Evolutionary conservation across 2,329 filamentous ascomycete species (phyloP).

Genomic region (Penicillium polonicum): DNA sequence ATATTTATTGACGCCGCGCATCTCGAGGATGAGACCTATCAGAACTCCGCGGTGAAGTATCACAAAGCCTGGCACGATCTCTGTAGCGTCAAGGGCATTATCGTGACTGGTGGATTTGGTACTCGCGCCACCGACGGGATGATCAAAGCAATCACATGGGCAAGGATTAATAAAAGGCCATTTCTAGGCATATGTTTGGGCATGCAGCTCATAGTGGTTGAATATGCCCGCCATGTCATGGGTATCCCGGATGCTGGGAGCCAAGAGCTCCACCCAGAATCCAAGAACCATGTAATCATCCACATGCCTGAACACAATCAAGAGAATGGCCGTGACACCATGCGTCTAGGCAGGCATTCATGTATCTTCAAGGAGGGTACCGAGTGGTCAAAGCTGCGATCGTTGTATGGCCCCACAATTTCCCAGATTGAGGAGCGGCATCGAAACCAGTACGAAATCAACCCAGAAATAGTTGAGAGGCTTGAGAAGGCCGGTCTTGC

Average conservation of each 20-base stretch:
- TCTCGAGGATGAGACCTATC: slow-evolving; percentile 66
- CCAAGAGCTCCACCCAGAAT: slow-evolving; percentile 55
- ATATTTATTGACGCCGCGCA: slow-evolving; percentile 82
- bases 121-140: slow-evolving; percentile 82
- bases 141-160: slow-evolving; percentile 83
- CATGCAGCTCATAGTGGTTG: slow-evolving; percentile 90
- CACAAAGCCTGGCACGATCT: slow-evolving; percentile 84
- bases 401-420: slow-evolving; percentile 62
- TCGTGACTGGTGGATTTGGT: slow-evolving; percentile 73
- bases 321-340: slow-evolving; percentile 64
- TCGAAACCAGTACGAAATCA: slow-evolving; percentile 87
- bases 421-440: slow-evolving; percentile 68
- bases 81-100: slow-evolving; percentile 60
- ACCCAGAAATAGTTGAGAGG: slow-evolving; percentile 70
- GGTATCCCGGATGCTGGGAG: slow-evolving; percentile 59
- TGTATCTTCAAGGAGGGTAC: slow-evolving; percentile 72
- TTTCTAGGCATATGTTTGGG: slow-evolving; percentile 90
- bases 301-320: slow-evolving; percentile 89
- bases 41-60: slow-evolving; percentile 67
- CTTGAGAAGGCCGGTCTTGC: slow-evolving; percentile 68
- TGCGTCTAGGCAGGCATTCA: slow-evolving; percentile 75
- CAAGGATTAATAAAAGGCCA: slow-evolving; percentile 74
- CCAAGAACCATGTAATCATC: slow-evolving; percentile 71
- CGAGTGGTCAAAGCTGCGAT: slow-evolving; percentile 76
- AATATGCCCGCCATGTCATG: slow-evolving; percentile 76